A percentile compares a stretch with the other conserved stretches of the same genome.
phyloP scores from a whole-genome alignment of 176 grass and related monocot species.

The Triticum aestivum region IWGSC_CS_RefSeq_v2.1 NC_057810.1:326866419-326866918 shows the following conservation, averaged over 20 bases:
- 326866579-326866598: constrained; percentile 61
- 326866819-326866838: constrained; percentile 65
- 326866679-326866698: constrained; percentile 48
- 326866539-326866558: constrained; percentile 86
- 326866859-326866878: constrained; percentile 24
- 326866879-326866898: not conserved
- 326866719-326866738: constrained; percentile 50
- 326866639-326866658: constrained; percentile 36
- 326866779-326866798: constrained; percentile 68
- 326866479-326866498: constrained; percentile 53
- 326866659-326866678: constrained; percentile 46
- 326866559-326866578: constrained; percentile 94
- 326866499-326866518: constrained; percentile 69
- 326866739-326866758: constrained; percentile 48
- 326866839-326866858: constrained; percentile 56
- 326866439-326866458: constrained; percentile 81
- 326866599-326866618: constrained; percentile 30
- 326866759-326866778: constrained; percentile 55
- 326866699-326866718: constrained; percentile 19
- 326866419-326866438: constrained; percentile 79
- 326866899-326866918: not conserved
- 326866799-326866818: constrained; percentile 28
- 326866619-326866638: constrained; percentile 59
- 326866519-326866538: constrained; percentile 70
- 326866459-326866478: constrained; percentile 68